Evolutionary conservation across 2,329 filamentous ascomycete species (phyloP), one percentile per base, ranked within the genome.

Genomic region (Raffaelea ambrosiae): DNA sequence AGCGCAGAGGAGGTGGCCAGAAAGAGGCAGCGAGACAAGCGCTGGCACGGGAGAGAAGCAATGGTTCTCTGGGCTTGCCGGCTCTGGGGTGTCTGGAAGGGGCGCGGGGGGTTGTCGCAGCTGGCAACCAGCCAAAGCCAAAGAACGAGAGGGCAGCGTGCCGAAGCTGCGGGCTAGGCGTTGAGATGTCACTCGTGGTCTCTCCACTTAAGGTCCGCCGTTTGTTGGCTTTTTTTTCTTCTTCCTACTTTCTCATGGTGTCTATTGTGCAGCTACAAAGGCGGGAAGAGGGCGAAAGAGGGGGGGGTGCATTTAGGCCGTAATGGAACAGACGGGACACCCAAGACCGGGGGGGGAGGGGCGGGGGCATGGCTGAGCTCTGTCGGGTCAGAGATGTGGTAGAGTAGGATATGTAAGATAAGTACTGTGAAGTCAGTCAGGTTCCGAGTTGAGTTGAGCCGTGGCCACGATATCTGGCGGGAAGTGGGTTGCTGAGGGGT

Each of bases 21-120:
- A 36, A 38, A 47, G 43, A 42, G 43, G 44, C 48, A 42, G 45
- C 39, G 40, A 45, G 46, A 41, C 49, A 53, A 51, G 51, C 51
- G 51, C 49, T 51, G 51, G 44, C 36, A 29, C 26, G 13, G 13
- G 26, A 13, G 13, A 13, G 26, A 7, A 29, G 13, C 26, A 29
- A 29, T 29, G 26, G 26, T 29, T 7, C 26, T 7, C 13, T 13
- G 7, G 26, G 26, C 26, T 7, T 29, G 7, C 13, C 7, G 26
- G 7, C 7, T 29, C 26, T 29, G 26, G 35, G 7, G 35, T 38
- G 18, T 38, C 14, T 38, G 29, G 14, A 14, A 43, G 20, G 43
- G 29, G 39, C 41, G 35, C 26, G 40, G 41, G n/a, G 43, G 18
- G 47, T 29, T 46, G 44, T 40, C 18, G 33, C 38, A 40, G 43